Conservation (phyloP, 805 yeast species). For the Monosporozyma aerobia region DNA sequence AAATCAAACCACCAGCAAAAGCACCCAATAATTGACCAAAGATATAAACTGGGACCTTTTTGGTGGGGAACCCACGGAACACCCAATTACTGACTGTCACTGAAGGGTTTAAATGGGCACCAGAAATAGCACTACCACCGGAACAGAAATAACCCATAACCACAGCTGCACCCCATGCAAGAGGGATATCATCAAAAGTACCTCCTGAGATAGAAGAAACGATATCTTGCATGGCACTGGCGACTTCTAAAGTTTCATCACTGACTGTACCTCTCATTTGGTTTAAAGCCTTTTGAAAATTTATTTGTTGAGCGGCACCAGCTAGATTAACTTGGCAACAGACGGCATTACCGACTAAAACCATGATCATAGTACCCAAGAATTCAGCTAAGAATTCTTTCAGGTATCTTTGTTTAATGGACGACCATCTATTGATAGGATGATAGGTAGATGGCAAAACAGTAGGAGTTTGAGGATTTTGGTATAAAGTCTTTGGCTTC, state of each 20-base stretch:
- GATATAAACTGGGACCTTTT: conserved; percentile 37
- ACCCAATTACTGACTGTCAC: conserved; percentile 40
- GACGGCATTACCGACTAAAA: conserved; percentile 41
- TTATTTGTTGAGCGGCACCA: conserved; percentile 16
- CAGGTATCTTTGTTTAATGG: conserved; percentile 26
- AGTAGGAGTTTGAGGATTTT: conserved; percentile 32
- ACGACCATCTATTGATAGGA: conserved; percentile 31
- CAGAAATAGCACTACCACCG: conserved; percentile 44
- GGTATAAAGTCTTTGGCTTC: conserved; percentile 31
- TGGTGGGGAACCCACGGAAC: conserved; percentile 44
- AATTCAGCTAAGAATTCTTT: conserved; percentile 46
- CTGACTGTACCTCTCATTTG: conserved; percentile 1
- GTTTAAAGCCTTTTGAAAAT: conserved; percentile 4
- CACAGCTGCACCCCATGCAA: conserved; percentile 49
- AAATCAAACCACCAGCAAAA: conserved; percentile 37
- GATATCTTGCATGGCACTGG: conserved; percentile 6
- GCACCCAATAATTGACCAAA: conserved; percentile 43
- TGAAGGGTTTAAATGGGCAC: conserved; percentile 51
- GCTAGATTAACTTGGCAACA: conserved; percentile 38
- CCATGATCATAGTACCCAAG: conserved; percentile 39
- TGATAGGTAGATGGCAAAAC: conserved; percentile 31
- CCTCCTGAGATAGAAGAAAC: conserved; percentile 26
- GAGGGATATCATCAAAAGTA: conserved; percentile 34
- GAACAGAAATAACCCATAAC: conserved; percentile 42
- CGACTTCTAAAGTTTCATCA: conserved; percentile 4